phyloP scores from a whole-genome alignment of 1,284 basidiomycete species.

The Anthracocystis panici-leucophaei region DNA sequence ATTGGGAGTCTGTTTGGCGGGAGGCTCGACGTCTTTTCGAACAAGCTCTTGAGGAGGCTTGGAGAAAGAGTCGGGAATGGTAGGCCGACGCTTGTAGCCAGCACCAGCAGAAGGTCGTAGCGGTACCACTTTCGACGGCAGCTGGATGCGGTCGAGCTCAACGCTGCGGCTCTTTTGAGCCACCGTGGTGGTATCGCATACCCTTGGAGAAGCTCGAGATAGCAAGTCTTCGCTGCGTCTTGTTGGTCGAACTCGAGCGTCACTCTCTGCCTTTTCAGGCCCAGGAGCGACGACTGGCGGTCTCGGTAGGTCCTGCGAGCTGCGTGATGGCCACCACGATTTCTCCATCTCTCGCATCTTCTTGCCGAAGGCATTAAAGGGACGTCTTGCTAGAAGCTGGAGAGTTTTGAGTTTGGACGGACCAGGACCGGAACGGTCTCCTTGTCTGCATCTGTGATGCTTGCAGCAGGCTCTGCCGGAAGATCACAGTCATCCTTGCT shows the following conservation, averaged over 20 bases:
- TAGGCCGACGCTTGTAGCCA: slow-evolving; percentile 29
- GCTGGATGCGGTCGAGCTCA: slow-evolving; percentile 31
- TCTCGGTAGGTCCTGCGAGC: slow-evolving; percentile 6
- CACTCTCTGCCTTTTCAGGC: neutral
- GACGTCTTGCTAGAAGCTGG: slow-evolving; percentile 31
- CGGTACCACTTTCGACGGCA: slow-evolving; percentile 31
- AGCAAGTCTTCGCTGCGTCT: slow-evolving; percentile 43
- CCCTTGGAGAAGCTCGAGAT: slow-evolving; percentile 22
- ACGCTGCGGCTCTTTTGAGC: slow-evolving; percentile 31
- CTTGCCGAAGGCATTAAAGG: slow-evolving; percentile 35
- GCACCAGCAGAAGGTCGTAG: slow-evolving; percentile 10
- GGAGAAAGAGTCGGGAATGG: slow-evolving; percentile 29
- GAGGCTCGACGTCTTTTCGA: neutral
- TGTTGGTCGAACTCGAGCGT: neutral
- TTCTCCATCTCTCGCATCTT: slow-evolving; percentile 35
- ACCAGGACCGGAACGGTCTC: neutral
- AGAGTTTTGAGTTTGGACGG: slow-evolving; percentile 36
- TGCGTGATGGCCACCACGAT: slow-evolving; percentile 33
- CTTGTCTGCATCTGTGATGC: neutral
- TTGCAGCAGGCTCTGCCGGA: neutral
- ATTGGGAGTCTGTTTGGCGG: neutral
- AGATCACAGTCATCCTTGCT: neutral
- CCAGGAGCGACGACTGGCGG: neutral
- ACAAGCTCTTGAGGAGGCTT: slow-evolving; percentile 2
- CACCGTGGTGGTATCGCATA: slow-evolving; percentile 11